A percentile compares a stretch with the other conserved stretches of the same genome.
These are phyloP conservation scores for Chrysopogon serrulatus DNA, from an alignment of 176 grass and related monocot genomes.

Conservation along the genomic window DNA sequence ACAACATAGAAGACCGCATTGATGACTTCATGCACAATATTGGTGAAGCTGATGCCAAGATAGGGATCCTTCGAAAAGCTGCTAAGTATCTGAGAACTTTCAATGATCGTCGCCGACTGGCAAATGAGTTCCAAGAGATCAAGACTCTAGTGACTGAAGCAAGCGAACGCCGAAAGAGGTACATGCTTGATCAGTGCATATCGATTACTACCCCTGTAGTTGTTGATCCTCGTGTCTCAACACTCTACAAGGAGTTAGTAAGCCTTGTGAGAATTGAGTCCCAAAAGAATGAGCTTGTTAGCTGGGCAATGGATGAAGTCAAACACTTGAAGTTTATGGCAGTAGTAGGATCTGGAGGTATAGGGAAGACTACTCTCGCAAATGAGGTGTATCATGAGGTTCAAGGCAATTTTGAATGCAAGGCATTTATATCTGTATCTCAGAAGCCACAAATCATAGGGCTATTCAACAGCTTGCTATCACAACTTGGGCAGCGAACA, in stretches of 20 bases:
- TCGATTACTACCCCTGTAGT: no score
- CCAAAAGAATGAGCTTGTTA: background rate
- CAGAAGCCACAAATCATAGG: no score
- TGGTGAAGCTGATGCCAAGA: background rate
- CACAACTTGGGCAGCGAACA: background rate
- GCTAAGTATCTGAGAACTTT: background rate
- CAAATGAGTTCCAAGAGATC: background rate
- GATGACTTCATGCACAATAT: no score
- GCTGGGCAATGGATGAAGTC: background rate
- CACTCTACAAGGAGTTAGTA: background rate
- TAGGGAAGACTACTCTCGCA: slow-evolving; percentile 8
- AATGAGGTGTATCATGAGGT: background rate
- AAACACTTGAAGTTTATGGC: background rate
- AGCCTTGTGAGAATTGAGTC: background rate
- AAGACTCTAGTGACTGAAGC: background rate
- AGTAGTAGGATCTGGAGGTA: background rate
- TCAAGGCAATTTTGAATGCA: background rate
- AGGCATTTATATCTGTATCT: background rate
- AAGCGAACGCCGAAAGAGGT: background rate
- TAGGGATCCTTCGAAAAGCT: background rate
- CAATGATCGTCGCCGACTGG: background rate
- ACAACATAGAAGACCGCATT: no score
- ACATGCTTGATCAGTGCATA: background rate
- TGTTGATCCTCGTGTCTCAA: background rate
- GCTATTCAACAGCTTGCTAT: background rate